Evolutionary conservation across 345 rosid genomes (phyloP).

Genomic region (Aurinia saxatilis): DNA sequence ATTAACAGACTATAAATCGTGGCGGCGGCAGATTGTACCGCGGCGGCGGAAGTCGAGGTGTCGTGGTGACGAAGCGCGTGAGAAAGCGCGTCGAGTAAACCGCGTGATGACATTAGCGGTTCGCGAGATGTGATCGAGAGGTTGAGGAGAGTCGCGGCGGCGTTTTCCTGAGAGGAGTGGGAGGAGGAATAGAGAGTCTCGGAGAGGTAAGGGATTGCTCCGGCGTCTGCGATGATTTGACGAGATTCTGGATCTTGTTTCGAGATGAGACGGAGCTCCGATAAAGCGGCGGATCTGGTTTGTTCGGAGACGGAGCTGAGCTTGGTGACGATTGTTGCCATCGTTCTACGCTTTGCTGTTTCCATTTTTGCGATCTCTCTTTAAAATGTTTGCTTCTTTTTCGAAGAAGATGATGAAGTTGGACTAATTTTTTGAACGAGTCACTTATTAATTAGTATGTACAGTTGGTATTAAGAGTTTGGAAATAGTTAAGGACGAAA

Average conservation of each 20-base stretch:
- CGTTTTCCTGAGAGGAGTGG: conserved; percentile 62
- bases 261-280: conserved; percentile 70
- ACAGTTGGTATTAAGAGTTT: not conserved
- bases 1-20: conserved; percentile 67
- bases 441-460: too few relatives aligned
- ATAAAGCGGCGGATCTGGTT: conserved; percentile 58
- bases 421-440: conserved; percentile 2
- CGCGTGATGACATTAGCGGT: conserved; percentile 71
- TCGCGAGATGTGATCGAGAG: conserved; percentile 67
- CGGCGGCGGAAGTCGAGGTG: conserved; percentile 43
- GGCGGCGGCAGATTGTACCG: conserved; percentile 84
- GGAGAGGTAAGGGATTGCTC: conserved; percentile 74
- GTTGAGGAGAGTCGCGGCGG: conserved; percentile 80
- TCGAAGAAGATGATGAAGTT: not conserved
- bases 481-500: conserved; percentile 1
- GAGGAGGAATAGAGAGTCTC: conserved; percentile 75
- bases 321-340: conserved; percentile 48
- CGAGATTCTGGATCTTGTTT: conserved; percentile 76
- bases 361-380: conserved; percentile 41
- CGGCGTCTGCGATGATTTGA: conserved; percentile 55
- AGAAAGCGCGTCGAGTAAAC: conserved; percentile 80
- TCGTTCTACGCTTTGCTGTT: conserved; percentile 61
- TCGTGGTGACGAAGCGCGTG: conserved; percentile 67
- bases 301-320: conserved; percentile 81
- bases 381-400: not conserved